Base-by-base conservation (phyloP, 2,329 filamentous ascomycete genomes). In the Tolypocladium inflatum region DNA sequence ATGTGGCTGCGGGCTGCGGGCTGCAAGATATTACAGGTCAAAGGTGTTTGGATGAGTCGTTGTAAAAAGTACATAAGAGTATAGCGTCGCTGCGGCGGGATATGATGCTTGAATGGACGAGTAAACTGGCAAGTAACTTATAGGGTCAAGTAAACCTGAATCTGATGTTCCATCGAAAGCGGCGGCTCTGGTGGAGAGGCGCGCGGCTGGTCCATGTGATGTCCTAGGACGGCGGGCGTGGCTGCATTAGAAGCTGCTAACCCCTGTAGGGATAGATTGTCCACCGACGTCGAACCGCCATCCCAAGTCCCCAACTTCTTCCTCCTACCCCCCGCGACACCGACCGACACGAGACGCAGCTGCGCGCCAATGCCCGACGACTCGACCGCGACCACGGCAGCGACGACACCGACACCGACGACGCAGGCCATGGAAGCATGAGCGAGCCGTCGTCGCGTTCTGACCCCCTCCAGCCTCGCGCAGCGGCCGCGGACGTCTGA, bases 251-350 rank as follows among this genome's bases (percentile, higher is more conserved):
- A 41, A 51, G 54, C 51, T 55, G 55, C 57, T 62, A 62, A 59
- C 55, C 59, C 59, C 45, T 58, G 55, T 56, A 38, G 57, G 61
- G 52, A 56, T 45, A 55, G 55, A 41, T 42, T 38, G 57, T 15
- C 48, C 26, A 13, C 50, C 38, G 55, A 54, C 55, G 2, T 57
- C 48, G 37, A 62, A 56, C 58, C 55, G 53, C 58, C 43, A 54
- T 37, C 48, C 57, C 58, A 57, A 58, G 58, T 50, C 30, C 48
- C 56, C 58, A 57, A 60, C 59, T 51, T 52, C 61, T 6, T 55
- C 41, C 53, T 45, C 51, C 8, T 11, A 19, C 26, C 17, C 13
- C 48, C 26, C 19, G 4, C 48, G 39, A n/a, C 30, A 55, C 58
- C 58, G 45, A 35, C 30, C 15, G 41, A 54, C 41, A 30, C 52